These are phyloP conservation scores for Cotoneaster glaucophyllus DNA, from an alignment of 306 rosid species.

Conservation along the genomic window DNA sequence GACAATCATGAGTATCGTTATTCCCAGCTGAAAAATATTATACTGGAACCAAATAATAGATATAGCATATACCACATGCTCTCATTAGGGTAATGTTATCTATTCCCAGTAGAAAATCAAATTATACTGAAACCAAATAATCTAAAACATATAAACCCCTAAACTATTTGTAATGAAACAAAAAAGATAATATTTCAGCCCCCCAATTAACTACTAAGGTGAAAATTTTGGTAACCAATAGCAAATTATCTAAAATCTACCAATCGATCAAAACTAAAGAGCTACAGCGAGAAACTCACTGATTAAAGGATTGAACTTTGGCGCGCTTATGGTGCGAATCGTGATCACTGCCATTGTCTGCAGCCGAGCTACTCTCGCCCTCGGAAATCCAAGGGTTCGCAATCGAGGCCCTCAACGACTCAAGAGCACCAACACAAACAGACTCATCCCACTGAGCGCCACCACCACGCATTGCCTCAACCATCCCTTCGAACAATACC, in stretches of 20 bases:
- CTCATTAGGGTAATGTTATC: background rate
- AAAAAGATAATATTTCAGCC: background rate
- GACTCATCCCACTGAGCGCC: conserved; percentile 30
- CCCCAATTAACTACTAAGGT: background rate
- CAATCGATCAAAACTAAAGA: background rate
- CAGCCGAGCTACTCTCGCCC: conserved; percentile 65
- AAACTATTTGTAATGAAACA: background rate
- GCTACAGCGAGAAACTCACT: conserved; percentile 44
- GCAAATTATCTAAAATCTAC: background rate
- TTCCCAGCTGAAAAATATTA: background rate
- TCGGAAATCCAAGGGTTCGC: conserved; percentile 23
- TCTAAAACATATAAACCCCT: background rate
- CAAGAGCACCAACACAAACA: conserved; percentile 18
- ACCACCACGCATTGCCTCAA: conserved; percentile 22
- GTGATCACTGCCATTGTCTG: conserved; percentile 34
- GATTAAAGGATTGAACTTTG: conserved; percentile 49
- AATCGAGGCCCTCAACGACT: conserved; percentile 26
- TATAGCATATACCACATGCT: background rate
- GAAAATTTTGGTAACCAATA: background rate
- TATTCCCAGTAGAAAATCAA: background rate
- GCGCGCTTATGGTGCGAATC: conserved; percentile 76
- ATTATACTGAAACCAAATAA: background rate
- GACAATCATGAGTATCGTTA: conserved; percentile 3
- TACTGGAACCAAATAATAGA: background rate
- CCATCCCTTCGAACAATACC: conserved; percentile 38